These are phyloP conservation scores for Globisporangium spiculum DNA, from an alignment of 352 stramenopile species.

Conservation along the genomic window DNA sequence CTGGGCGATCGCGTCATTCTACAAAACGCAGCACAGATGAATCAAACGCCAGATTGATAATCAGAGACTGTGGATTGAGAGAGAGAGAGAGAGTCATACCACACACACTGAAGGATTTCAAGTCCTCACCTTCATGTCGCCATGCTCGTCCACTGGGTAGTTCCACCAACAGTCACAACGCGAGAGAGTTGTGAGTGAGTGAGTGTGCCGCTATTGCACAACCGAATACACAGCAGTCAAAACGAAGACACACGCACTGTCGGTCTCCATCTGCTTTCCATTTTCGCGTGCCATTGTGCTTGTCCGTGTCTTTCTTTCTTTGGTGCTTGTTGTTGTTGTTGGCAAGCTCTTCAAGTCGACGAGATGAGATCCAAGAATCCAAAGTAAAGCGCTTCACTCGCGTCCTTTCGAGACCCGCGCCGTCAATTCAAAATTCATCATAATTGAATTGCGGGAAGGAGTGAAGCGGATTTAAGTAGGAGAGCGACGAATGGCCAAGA, in stretches of 20 bases:
- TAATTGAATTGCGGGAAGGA: not conserved
- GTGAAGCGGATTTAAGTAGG: too few relatives aligned
- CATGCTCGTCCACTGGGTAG: constrained; percentile 74
- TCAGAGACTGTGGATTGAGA: not conserved
- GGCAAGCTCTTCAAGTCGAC: too few relatives aligned
- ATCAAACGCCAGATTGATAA: not conserved
- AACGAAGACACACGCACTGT: constrained; percentile 39
- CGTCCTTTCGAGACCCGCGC: not conserved
- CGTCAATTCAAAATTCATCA: constrained; percentile 5
- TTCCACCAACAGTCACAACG: not conserved
- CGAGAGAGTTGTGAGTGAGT: not conserved
- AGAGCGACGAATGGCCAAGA: too few relatives aligned
- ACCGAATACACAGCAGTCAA: not conserved
- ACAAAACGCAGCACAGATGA: not conserved
- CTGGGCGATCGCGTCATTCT: constrained; percentile 70
- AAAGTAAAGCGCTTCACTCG: too few relatives aligned
- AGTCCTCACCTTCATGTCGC: constrained; percentile 65
- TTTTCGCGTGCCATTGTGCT: constrained; percentile 50
- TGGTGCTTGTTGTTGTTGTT: too few relatives aligned
- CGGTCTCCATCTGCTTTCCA: constrained; percentile 80
- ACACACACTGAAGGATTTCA: not conserved
- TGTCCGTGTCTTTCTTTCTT: not conserved
- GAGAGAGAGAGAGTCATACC: not conserved
- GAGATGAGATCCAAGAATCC: too few relatives aligned
- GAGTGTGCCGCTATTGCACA: not conserved